phyloP scores from a whole-genome alignment of 192 early-diverging fungal genomes.

The Backusella morwellensis region DNA sequence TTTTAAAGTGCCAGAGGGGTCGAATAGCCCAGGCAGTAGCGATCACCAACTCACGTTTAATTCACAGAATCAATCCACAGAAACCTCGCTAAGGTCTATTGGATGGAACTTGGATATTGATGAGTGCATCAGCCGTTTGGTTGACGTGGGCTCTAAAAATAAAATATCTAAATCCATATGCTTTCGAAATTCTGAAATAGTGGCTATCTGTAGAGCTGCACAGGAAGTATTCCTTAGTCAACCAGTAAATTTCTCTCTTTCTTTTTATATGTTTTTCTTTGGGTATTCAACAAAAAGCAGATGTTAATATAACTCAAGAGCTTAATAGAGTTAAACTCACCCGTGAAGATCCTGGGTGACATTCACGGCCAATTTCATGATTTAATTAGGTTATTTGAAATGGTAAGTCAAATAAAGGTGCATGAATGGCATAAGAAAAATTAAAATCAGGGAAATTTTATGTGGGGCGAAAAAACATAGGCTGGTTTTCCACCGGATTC shows the following conservation, averaged over 20 bases:
- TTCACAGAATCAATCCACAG: conserved; percentile 36
- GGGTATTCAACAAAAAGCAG: background rate
- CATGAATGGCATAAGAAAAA: background rate
- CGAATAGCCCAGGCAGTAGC: background rate
- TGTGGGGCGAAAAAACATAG: background rate
- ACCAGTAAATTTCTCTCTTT: conserved; percentile 43
- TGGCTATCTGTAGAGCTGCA: conserved; percentile 80
- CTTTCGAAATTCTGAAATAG: conserved; percentile 85
- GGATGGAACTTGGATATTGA: conserved; percentile 30
- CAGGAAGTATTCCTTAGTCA: conserved; percentile 88
- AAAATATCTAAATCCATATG: conserved; percentile 66
- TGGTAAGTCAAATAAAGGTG: conserved; percentile 41
- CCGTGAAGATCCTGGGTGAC: conserved; percentile 84
- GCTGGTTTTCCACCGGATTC: conserved; percentile 88
- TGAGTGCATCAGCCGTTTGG: conserved; percentile 27
- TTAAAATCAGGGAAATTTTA: background rate
- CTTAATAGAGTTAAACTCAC: conserved; percentile 71
- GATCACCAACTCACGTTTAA: conserved; percentile 28
- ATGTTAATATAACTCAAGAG: conserved; percentile 25
- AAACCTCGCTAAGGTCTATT: conserved; percentile 19
- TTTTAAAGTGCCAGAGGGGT: background rate
- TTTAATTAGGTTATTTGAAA: conserved; percentile 88
- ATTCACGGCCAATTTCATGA: conserved; percentile 96
- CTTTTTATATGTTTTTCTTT: background rate
- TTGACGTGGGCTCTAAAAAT: conserved; percentile 9